These are phyloP conservation scores for Penicillium italicum DNA, from an alignment of 2,329 filamentous ascomycete genomes.

Conservation along the genomic window DNA sequence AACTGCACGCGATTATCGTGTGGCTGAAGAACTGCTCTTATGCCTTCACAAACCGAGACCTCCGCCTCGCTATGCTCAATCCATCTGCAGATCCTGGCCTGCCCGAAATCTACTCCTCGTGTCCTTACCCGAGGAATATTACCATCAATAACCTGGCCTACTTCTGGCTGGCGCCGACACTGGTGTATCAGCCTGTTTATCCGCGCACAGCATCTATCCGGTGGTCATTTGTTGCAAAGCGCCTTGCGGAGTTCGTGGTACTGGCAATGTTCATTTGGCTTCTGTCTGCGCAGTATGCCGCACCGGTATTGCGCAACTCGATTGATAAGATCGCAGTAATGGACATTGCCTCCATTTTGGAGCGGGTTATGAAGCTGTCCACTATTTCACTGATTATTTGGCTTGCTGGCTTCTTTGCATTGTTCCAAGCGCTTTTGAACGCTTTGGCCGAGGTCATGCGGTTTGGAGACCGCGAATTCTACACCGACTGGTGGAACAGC, in stretches of 20 bases:
- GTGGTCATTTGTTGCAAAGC: constrained; percentile 83
- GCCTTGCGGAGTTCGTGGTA: constrained; percentile 70
- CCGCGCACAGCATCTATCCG: constrained; percentile 77
- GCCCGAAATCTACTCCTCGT: constrained; percentile 75
- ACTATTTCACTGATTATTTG: constrained; percentile 95
- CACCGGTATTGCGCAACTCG: constrained; percentile 83
- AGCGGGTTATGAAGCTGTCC: constrained; percentile 88
- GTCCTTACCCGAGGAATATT: constrained; percentile 88
- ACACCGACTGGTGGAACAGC: constrained; percentile 98
- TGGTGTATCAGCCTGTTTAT: constrained; percentile 96
- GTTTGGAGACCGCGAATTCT: constrained; percentile 92
- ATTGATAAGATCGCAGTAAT: constrained; percentile 80
- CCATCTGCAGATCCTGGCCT: constrained; percentile 65
- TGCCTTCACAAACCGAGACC: constrained; percentile 91
- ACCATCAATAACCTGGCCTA: constrained; percentile 83
- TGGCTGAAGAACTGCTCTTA: constrained; percentile 97
- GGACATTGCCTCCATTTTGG: constrained; percentile 75
- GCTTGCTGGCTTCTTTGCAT: constrained; percentile 94
- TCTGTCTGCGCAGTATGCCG: constrained; percentile 87
- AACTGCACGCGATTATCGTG: constrained; percentile 89
- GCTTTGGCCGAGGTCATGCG: constrained; percentile 82
- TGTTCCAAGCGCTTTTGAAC: constrained; percentile 92
- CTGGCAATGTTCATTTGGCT: constrained; percentile 93
- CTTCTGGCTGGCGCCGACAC: constrained; percentile 96
- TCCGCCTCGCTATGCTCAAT: constrained; percentile 85